Evolutionary conservation across 768 basidiomycete genomes (phyloP).

Genomic region (Lactifluus hygrophoroides): DNA sequence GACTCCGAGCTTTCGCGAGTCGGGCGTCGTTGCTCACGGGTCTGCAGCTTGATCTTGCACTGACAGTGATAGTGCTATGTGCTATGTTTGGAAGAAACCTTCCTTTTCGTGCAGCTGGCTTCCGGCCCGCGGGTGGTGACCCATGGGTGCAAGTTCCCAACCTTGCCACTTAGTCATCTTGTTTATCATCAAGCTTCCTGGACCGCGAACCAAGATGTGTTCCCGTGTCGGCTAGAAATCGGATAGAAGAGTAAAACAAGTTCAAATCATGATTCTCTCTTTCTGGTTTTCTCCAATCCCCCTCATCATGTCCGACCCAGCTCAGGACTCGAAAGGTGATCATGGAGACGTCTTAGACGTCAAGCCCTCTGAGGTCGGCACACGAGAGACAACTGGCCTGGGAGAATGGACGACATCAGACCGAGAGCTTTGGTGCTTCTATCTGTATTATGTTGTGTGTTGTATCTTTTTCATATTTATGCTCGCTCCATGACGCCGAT

Average conservation of each 20-base stretch:
- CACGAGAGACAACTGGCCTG: background rate
- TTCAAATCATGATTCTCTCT: conserved; percentile 37
- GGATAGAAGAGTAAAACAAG: conserved; percentile 34
- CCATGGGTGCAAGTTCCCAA: too few species aligned
- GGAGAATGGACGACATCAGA: conserved; percentile 20
- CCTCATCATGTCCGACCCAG: conserved; percentile 46
- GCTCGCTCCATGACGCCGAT: background rate
- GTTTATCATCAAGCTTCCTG: too few species aligned
- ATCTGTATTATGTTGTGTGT: conserved; percentile 45
- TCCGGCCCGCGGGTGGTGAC: background rate
- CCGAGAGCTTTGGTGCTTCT: conserved; percentile 45
- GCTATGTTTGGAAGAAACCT: too few species aligned
- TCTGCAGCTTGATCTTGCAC: background rate
- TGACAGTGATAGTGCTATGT: background rate
- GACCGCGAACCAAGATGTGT: background rate
- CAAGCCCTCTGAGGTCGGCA: background rate
- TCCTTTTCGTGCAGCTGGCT: background rate
- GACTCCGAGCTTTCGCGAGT: too few species aligned
- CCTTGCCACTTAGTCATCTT: too few species aligned
- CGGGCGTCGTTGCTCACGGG: too few species aligned
- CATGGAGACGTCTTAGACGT: background rate
- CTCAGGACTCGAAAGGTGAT: background rate
- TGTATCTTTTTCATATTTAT: background rate
- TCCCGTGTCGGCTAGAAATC: conserved; percentile 39
- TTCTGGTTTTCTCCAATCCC: conserved; percentile 95